Percentiles rank a stretch among this genome's conserved stretches.
Conservation (phyloP, 2,329 filamentous ascomycete species). For the Akanthomyces muscarius region DNA sequence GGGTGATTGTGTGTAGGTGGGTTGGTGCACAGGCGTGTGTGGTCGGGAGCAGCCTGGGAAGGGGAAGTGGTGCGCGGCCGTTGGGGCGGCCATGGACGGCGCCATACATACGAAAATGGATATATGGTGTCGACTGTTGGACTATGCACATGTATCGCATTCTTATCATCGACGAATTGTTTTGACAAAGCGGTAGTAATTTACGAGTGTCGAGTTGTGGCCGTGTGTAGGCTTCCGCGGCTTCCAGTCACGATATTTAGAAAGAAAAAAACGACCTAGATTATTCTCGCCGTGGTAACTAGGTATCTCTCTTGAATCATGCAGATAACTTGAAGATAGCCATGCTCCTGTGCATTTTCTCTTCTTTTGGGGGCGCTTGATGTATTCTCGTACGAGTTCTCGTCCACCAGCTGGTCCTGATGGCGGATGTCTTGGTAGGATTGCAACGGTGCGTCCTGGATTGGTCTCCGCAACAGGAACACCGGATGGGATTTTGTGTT, state of each 20-base stretch:
- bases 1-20: too few relatives aligned
- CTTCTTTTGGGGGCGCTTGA: background rate
- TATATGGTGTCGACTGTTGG: background rate
- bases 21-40: too few relatives aligned
- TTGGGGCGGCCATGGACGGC: background rate
- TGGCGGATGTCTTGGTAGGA: background rate
- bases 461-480: background rate
- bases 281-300: background rate
- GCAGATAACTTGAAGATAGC: background rate
- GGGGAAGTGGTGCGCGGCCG: background rate
- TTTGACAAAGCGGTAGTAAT: background rate
- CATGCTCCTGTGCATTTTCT: background rate
- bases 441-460: background rate
- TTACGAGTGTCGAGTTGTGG: background rate
- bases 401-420: background rate
- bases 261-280: background rate
- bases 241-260: background rate
- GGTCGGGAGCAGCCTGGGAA: too few relatives aligned
- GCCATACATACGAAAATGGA: too few relatives aligned
- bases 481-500: background rate
- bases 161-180: background rate
- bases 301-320: background rate
- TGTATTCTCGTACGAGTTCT: background rate
- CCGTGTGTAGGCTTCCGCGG: background rate
- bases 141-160: too few relatives aligned